phyloP scores from a whole-genome alignment of 257 asterid genomes.

The Ballota nigra region DNA sequence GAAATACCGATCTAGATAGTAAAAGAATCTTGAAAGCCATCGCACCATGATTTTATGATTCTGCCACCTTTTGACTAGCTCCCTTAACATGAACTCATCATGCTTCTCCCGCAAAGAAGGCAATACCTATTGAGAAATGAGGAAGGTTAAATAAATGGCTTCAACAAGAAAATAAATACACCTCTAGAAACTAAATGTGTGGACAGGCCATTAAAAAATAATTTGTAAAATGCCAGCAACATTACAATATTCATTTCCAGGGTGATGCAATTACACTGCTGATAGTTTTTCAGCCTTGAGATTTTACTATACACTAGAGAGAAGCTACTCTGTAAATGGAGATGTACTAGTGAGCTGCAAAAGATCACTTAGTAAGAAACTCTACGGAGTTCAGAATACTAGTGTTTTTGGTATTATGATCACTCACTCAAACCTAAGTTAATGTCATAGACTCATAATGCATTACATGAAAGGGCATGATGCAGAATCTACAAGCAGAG shows the following conservation, averaged over 20 bases:
- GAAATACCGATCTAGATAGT: conserved; percentile 90
- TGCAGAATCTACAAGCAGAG: background rate
- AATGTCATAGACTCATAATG: background rate
- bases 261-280: background rate
- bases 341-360: background rate
- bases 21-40: conserved; percentile 89
- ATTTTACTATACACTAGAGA: background rate
- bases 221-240: background rate
- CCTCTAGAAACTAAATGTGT: background rate
- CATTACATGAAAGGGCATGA: background rate
- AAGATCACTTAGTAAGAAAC: background rate
- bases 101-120: conserved; percentile 88
- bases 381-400: background rate
- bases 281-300: background rate
- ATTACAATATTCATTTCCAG: background rate
- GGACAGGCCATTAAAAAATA: background rate
- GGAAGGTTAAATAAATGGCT: conserved; percentile 10
- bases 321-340: background rate
- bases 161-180: conserved; percentile 7
- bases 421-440: conserved; percentile 21
- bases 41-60: conserved; percentile 96
- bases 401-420: background rate
- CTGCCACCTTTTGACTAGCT: conserved; percentile 85
- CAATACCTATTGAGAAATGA: conserved; percentile 48
- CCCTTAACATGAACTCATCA: conserved; percentile 92